Percentiles rank a stretch among this genome's conserved stretches.
These are phyloP conservation scores for Emergomyces orientalis DNA, from an alignment of 2,329 filamentous ascomycete genomes.

Conservation along the genomic window DNA sequence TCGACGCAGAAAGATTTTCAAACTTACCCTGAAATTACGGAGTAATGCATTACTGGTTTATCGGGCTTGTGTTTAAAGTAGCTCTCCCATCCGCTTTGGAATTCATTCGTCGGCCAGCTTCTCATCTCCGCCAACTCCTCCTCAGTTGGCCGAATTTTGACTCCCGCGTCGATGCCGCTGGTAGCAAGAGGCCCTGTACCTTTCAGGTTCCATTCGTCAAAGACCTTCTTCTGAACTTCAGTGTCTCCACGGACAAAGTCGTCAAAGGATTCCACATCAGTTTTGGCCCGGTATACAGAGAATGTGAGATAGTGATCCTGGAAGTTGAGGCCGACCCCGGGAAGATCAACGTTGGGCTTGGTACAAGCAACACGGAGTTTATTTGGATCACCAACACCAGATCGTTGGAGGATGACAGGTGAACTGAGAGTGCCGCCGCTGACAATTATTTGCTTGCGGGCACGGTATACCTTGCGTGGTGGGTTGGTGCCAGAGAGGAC, in stretches of 20 bases:
- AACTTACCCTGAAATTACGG: slow-evolving; percentile 55
- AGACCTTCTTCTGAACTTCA: slow-evolving; percentile 62
- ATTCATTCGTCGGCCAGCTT: slow-evolving; percentile 64
- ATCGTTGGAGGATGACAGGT: slow-evolving; percentile 65
- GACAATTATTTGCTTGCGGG: slow-evolving; percentile 65
- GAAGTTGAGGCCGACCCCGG: slow-evolving; percentile 67
- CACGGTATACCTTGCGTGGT: slow-evolving; percentile 51
- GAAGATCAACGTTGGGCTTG: slow-evolving; percentile 59
- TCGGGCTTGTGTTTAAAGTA: slow-evolving; percentile 80
- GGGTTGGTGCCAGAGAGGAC: slow-evolving; percentile 49
- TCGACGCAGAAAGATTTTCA: not conserved
- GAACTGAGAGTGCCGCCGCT: slow-evolving; percentile 65
- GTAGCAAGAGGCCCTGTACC: slow-evolving; percentile 69
- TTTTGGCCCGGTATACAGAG: slow-evolving; percentile 61
- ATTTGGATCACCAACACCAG: slow-evolving; percentile 62
- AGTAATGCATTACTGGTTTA: slow-evolving; percentile 82
- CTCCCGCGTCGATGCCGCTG: slow-evolving; percentile 70
- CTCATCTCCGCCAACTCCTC: slow-evolving; percentile 61
- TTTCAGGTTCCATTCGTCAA: slow-evolving; percentile 68
- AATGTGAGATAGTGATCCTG: slow-evolving; percentile 69
- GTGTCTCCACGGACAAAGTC: slow-evolving; percentile 69
- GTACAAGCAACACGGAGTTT: slow-evolving; percentile 61
- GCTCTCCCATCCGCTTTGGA: slow-evolving; percentile 64
- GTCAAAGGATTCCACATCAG: slow-evolving; percentile 67
- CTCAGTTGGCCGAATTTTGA: slow-evolving; percentile 64